Evolutionary conservation across 192 early-diverging fungal genomes (phyloP), one percentile per base, ranked within the genome.

Genomic region (Coemansia sp.): DNA sequence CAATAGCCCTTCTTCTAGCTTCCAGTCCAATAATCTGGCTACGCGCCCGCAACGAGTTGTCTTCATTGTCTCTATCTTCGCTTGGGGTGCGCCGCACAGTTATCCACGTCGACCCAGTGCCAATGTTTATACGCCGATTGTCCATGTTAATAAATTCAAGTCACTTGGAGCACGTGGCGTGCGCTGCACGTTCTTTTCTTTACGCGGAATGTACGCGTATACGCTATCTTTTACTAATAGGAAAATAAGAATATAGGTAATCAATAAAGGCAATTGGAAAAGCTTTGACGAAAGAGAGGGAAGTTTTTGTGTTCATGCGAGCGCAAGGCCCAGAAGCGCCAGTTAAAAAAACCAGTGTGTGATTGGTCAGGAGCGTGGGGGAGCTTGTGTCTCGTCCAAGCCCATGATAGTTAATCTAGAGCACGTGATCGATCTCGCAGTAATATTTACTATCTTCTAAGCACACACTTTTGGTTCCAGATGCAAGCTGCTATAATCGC

Each of bases 31-130:
- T n/a, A 8, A 47, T 18, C 45, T 47, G 45, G 29, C 16, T 32
- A 15, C 27, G 53, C 15, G 29, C 29, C 53, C 29, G 53, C 53
- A 15, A 34, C 13, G 53, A 2, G 30, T 62, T 52, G 7, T 50
- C 53, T 15, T 41, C 39, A 27, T 35, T 50, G 15, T 58, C 64
- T 13, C 40, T 40, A 2, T 62, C 60, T 11, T 37, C 59, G 38
- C 50, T 50, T 10, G 20, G 40, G 12, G 50, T 47, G 13, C 67
- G 69, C 10, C 66, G 73, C 60, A 71, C 67, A 29, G 70, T 59
- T 47, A 81, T 67, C 78, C 78, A 81, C 24, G 70, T 69, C 35
- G 78, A 81, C 67, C 73, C 59, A 22, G 67, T 58, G 43, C 68
- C 67, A 32, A 61, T 34, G 35, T 63, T 59, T 16, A 71, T 59